These are phyloP conservation scores for Fusarium lyarnte DNA, from an alignment of 2,329 filamentous ascomycete species.

Conservation along the genomic window DNA sequence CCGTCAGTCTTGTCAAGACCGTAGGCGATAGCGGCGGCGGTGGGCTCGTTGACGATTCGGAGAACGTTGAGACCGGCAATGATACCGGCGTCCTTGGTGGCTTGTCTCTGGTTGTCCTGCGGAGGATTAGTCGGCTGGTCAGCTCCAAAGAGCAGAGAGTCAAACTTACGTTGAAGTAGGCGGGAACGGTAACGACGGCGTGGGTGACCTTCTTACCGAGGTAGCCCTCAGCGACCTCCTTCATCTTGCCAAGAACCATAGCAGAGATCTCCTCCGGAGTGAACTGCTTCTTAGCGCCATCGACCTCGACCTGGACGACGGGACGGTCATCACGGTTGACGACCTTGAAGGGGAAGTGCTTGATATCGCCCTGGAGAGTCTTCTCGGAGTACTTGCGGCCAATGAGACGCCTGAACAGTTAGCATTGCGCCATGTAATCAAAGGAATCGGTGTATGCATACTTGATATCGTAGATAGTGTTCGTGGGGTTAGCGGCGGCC, in stretches of 20 bases:
- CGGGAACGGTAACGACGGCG: slow-evolving; percentile 92
- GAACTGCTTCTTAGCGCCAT: slow-evolving; percentile 73
- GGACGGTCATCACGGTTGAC: slow-evolving; percentile 91
- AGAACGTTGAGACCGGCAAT: slow-evolving; percentile 96
- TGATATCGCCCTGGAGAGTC: slow-evolving; percentile 91
- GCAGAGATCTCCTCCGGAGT: slow-evolving; percentile 83
- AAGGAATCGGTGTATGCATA: slow-evolving; percentile 59
- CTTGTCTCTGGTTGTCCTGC: slow-evolving; percentile 90
- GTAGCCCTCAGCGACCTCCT: slow-evolving; percentile 82
- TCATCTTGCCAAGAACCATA: slow-evolving; percentile 87
- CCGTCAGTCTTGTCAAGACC: slow-evolving; percentile 87
- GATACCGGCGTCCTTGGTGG: slow-evolving; percentile 92
- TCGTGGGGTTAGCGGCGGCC: slow-evolving; percentile 79
- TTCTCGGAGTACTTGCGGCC: slow-evolving; percentile 85
- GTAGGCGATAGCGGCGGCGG: slow-evolving; percentile 93
- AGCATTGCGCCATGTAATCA: slow-evolving; percentile 9
- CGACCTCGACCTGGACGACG: slow-evolving; percentile 77
- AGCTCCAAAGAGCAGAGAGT: background rate
- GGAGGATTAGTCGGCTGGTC: slow-evolving; percentile 33
- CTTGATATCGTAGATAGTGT: slow-evolving; percentile 87
- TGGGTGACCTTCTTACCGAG: slow-evolving; percentile 85
- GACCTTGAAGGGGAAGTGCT: slow-evolving; percentile 99
- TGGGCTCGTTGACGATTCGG: slow-evolving; percentile 96
- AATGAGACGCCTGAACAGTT: slow-evolving; percentile 74
- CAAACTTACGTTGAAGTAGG: slow-evolving; percentile 83